A percentile compares a stretch with the other conserved stretches of the same genome.
Evolutionary conservation across 208 protist species (phyloP).

Genomic region (Lotmaria passim): DNA sequence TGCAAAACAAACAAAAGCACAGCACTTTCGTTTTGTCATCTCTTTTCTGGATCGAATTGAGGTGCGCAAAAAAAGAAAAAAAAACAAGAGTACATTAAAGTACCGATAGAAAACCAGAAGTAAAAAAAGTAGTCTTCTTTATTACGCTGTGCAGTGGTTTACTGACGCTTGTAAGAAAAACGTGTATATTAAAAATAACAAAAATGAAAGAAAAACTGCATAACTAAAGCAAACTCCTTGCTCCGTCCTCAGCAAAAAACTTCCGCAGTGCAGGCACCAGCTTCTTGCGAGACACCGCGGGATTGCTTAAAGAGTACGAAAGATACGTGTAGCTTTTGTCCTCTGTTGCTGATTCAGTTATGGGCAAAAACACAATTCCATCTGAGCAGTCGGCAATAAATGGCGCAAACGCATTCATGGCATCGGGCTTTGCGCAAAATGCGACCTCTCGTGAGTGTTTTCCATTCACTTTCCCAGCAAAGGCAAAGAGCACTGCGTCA

Average conservation of each 20-base stretch:
- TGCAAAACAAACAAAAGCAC: too few species aligned
- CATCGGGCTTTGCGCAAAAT: constrained; percentile 45
- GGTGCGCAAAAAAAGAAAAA: too few species aligned
- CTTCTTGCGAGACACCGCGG: constrained; percentile 76
- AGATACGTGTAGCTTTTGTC: constrained; percentile 35
- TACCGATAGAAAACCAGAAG: too few species aligned
- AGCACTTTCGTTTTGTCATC: too few species aligned
- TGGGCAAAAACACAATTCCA: constrained; percentile 40
- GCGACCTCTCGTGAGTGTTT: constrained; percentile 62
- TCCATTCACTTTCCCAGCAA: constrained; percentile 63
- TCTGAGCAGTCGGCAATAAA: constrained; percentile 42
- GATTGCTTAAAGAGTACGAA: constrained; percentile 73
- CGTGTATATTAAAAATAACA: too few species aligned
- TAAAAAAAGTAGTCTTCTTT: too few species aligned
- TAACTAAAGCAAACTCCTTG: constrained; percentile 40
- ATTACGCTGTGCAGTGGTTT: too few species aligned
- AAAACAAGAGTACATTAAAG: too few species aligned
- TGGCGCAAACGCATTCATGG: constrained; percentile 42
- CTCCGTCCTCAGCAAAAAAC: constrained; percentile 62
- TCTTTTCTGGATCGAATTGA: too few species aligned
- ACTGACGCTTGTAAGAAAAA: too few species aligned
- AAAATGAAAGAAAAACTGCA: too few species aligned
- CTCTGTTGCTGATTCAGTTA: constrained; percentile 20
- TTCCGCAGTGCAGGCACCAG: constrained; percentile 61
- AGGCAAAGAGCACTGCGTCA: constrained; percentile 64